Percentiles rank a stretch among this genome's conserved stretches.
These are phyloP conservation scores for Ganoderma multipileum DNA, from an alignment of 1,284 basidiomycete genomes.

Conservation along the genomic window DNA sequence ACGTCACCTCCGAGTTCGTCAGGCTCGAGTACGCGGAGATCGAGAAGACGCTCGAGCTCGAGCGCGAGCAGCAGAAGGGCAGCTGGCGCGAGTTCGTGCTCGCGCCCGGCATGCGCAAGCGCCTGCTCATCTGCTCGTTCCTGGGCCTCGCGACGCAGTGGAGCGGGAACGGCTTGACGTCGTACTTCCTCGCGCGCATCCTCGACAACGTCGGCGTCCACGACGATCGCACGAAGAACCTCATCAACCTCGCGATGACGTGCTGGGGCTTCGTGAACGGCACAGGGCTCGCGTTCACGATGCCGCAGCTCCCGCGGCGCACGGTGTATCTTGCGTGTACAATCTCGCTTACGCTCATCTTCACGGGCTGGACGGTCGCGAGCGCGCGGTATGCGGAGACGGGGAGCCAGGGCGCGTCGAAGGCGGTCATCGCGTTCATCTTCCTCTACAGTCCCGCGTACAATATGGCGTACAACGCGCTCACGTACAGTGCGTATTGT, in stretches of 20 bases:
- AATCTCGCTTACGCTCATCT: constrained; percentile 53
- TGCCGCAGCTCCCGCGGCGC: constrained; percentile 56
- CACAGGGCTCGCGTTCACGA: constrained; percentile 53
- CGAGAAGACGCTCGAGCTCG: constrained; percentile 58
- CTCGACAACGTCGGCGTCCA: constrained; percentile 77
- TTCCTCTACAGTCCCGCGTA: constrained; percentile 75
- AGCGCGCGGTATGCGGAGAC: constrained; percentile 55
- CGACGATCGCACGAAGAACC: constrained; percentile 56
- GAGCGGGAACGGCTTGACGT: constrained; percentile 74
- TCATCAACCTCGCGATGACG: constrained; percentile 61
- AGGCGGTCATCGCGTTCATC: constrained; percentile 64
- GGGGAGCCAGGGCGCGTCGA: constrained; percentile 51
- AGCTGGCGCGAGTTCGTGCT: constrained; percentile 55
- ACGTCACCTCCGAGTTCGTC: constrained; percentile 56
- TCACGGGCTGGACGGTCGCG: constrained; percentile 60
- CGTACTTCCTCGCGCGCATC: constrained; percentile 79
- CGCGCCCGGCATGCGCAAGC: constrained; percentile 58
- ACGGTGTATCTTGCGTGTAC: constrained; percentile 57
- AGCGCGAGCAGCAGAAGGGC: constrained; percentile 46
- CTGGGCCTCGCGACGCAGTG: constrained; percentile 68
- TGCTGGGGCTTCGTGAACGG: constrained; percentile 64
- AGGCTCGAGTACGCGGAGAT: constrained; percentile 63
- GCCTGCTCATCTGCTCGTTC: constrained; percentile 60
- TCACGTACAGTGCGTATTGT: constrained; percentile 57
- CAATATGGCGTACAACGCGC: constrained; percentile 68